Base-by-base conservation (phyloP, 129 eudicot species). In the Arctium lappa region DNA sequence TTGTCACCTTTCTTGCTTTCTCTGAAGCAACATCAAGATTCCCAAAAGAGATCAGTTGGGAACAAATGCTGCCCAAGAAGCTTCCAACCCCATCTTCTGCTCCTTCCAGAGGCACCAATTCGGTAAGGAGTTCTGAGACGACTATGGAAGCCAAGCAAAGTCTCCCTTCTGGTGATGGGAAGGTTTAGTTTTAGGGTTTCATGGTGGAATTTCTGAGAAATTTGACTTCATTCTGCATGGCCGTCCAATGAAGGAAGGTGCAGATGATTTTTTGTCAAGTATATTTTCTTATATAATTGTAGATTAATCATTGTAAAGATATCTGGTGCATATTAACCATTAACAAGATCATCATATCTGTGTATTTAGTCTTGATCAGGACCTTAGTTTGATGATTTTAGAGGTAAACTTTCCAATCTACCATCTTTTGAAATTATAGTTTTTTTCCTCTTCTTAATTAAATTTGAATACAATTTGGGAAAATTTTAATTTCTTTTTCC, bases 21-120 rank as follows among this genome's bases (percentile, higher is more conserved):
- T 90, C 94, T 11, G 97, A 93, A 69, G 91, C 92, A 71, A 84
- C 97, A 36, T 81, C 83, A 81, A 87, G 93, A 83, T 78, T 88
- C 78, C 94, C 97, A 3, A 91, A 86, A 84, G 88, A 78, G 4
- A 15, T 65, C 6, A 73, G 16, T 70, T 93, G 90, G 90, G 94
- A 90, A 40, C 99, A 95, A 82, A 93, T 95, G 99, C 53, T 95
- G 84, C 99, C 99, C 2, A 95, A 95, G 86, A 95, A 88, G 89
- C 84, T 93, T 33, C 97, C 97, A 0, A 70, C 86, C 2, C 97
- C 88, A 2, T 85, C 90, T 40, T 95, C 97, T 0, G 91, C 99
- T 80, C 99, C 99, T 0, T 95, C 99, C 1, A 89, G 84, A 82
- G 95, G 99, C 36, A 88, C 99, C 9, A 93, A 95, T 81, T 84